Evolutionary conservation across 73 alveolate species (phyloP).

Genomic region (Paramecium pentaurelia): DNA sequence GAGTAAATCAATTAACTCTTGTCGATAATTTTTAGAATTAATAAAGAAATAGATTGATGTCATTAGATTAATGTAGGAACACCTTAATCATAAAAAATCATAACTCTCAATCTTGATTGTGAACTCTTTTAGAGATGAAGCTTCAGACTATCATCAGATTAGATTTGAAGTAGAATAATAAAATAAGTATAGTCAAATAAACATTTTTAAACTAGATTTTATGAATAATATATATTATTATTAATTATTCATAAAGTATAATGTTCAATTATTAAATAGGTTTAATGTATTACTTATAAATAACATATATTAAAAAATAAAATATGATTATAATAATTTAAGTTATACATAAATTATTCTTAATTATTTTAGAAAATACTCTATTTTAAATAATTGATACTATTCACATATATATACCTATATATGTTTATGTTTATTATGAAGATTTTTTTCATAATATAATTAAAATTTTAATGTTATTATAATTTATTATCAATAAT

Average conservation of each 20-base stretch:
- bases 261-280: too few relatives aligned
- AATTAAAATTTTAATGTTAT: background rate
- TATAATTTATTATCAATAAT: background rate
- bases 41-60: background rate
- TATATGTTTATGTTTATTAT: background rate
- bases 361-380: too few relatives aligned
- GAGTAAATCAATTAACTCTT: background rate
- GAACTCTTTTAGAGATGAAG: background rate
- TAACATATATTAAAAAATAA: too few relatives aligned
- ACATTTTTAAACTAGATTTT: too few relatives aligned
- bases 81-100: background rate
- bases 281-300: too few relatives aligned
- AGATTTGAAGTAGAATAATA: background rate
- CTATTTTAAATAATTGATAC: too few relatives aligned
- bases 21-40: background rate
- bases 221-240: too few relatives aligned
- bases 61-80: background rate
- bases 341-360: too few relatives aligned
- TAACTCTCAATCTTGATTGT: background rate
- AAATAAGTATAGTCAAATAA: background rate
- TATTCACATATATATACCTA: too few relatives aligned
- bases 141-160: background rate
- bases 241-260: too few relatives aligned
- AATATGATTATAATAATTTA: too few relatives aligned
- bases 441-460: background rate